These are phyloP conservation scores for Verticillium longisporum DNA, from an alignment of 2,329 filamentous ascomycete genomes.

Conservation along the genomic window DNA sequence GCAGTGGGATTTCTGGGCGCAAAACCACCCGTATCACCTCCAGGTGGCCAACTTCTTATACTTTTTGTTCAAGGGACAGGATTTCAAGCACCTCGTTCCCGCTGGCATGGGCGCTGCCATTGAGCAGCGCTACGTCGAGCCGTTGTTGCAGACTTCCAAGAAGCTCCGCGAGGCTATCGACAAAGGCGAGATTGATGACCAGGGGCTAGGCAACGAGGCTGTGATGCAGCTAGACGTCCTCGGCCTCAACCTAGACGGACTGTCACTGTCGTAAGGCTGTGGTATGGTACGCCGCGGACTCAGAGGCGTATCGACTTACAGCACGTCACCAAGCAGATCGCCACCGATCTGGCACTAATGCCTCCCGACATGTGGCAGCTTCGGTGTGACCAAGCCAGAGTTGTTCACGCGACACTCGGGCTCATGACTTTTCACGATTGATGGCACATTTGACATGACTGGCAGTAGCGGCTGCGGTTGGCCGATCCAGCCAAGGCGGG, in stretches of 20 bases:
- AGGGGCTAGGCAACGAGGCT: slow-evolving; percentile 17
- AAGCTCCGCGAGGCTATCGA: slow-evolving; percentile 23
- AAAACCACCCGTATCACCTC: slow-evolving; percentile 47
- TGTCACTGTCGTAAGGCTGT: slow-evolving; percentile 27
- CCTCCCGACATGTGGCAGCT: neutral
- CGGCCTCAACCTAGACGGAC: slow-evolving; percentile 31
- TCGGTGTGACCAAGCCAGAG: neutral
- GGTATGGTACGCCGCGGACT: neutral
- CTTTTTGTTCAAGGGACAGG: slow-evolving; percentile 42
- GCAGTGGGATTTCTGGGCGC: slow-evolving; percentile 40
- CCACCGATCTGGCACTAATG: neutral
- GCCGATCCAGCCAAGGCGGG: neutral
- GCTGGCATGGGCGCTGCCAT: slow-evolving; percentile 50
- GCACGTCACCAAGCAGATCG: neutral
- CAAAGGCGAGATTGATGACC: slow-evolving; percentile 22
- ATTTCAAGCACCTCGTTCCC: slow-evolving; percentile 42
- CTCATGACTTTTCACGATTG: neutral
- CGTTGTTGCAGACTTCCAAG: slow-evolving; percentile 38
- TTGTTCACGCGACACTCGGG: neutral
- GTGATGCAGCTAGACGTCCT: slow-evolving; percentile 34
- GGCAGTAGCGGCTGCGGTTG: neutral
- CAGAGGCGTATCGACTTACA: no score
- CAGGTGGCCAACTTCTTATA: slow-evolving; percentile 56
- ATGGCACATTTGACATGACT: neutral
- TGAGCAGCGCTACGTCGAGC: slow-evolving; percentile 51